A percentile compares a stretch with the other conserved stretches of the same genome.
These are phyloP conservation scores for Clavispora vitiphila DNA, from an alignment of 805 yeast species.

Conservation along the genomic window DNA sequence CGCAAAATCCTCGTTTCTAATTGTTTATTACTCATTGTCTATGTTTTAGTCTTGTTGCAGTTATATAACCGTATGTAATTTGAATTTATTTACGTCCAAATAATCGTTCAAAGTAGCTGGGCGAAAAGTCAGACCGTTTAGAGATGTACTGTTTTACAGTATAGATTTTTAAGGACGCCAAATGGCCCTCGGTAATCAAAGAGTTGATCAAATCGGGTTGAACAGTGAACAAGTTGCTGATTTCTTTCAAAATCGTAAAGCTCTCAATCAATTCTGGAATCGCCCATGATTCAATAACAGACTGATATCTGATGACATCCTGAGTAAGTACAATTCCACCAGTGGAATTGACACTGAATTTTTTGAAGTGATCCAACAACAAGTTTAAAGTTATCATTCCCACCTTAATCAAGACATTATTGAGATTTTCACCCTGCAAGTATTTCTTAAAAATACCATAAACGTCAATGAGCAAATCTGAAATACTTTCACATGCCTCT, in stretches of 20 bases:
- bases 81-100: conserved; percentile 27
- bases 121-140: conserved; percentile 65
- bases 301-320: conserved; percentile 75
- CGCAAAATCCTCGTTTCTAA: neutral
- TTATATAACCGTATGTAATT: conserved; percentile 7
- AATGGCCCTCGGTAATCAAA: conserved; percentile 74
- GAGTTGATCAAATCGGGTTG: conserved; percentile 76
- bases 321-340: conserved; percentile 83
- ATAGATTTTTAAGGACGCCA: conserved; percentile 58
- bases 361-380: conserved; percentile 67
- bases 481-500: conserved; percentile 60
- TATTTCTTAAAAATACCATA: conserved; percentile 35
- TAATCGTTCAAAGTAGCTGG: conserved; percentile 45
- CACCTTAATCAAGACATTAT: conserved; percentile 46
- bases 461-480: conserved; percentile 45
- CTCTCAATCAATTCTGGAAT: conserved; percentile 55
- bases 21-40: neutral
- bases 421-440: conserved; percentile 41
- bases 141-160: conserved; percentile 62
- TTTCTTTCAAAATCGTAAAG: conserved; percentile 69
- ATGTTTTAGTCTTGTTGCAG: conserved; percentile 3
- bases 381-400: conserved; percentile 56
- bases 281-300: conserved; percentile 62
- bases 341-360: conserved; percentile 67
- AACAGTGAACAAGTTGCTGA: conserved; percentile 80